Base-by-base conservation (phyloP, 192 early-diverging fungal genomes). In the Oehlia diaphana region DNA sequence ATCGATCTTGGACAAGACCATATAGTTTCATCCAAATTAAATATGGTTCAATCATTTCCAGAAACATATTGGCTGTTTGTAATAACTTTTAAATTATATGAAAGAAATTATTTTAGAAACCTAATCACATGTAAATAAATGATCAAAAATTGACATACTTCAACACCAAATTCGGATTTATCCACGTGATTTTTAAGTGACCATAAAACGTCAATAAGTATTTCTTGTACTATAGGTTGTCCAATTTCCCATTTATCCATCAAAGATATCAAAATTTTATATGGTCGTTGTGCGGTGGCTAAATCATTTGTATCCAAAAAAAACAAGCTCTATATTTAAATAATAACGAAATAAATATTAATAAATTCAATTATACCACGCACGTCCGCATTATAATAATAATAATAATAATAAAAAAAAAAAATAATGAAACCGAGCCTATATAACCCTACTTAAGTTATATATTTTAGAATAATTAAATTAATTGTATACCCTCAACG, bases 21-120 rank as follows among this genome's bases (percentile, higher is more conserved):
- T 90, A 89, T 7, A 95, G 82, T 65, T 92, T 90, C 64, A 89
- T 89, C 94, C 95, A 97, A 14, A 95, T 89, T n/a, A 94, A 81
- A 72, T 91, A 92, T 7, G 96, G 94, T 53, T 96, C 93, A n/a
- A 95, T 86, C 91, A 94, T 92, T 76, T 96, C 94, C 33, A 98
- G 83, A 84, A 95, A 94, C 95, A 96, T 96, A 42, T 91, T 93
- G 2, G 93, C 94, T 16, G 93, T 93, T 82, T 95, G 94, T 23
- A 92, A 85, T 28, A 96, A 83, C 89, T 93, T 81, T 16, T 13
- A 50, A 31, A 14, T 12, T 44, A 31, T 39, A 58, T 39, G 9
- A 64, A 72, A 14, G 4, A 76, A 23, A 49, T 9, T 9, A 58
- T 47, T 63, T 65, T 71, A 35, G 67, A 64, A 39, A 42, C 39